Percentiles rank a stretch among this genome's conserved stretches.
These are phyloP conservation scores for Zizania latifolia DNA, from an alignment of 176 grass and related monocot genomes.

Conservation along the genomic window DNA sequence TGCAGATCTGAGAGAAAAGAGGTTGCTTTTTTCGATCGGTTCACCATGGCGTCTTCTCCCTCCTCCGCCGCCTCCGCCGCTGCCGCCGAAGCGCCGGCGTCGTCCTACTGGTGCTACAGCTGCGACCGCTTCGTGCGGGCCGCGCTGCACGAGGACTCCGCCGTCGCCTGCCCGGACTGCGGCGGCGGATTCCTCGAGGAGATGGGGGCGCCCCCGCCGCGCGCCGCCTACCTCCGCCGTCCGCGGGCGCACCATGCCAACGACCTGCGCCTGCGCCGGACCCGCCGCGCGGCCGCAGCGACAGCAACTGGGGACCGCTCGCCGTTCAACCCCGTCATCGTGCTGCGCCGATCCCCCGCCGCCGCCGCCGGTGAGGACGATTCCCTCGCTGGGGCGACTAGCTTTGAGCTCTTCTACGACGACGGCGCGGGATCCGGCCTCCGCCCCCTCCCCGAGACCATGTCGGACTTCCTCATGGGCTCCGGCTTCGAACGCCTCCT, in stretches of 20 bases:
- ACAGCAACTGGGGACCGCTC: constrained; percentile 31
- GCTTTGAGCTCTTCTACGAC: constrained; percentile 93
- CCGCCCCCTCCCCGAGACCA: constrained; percentile 72
- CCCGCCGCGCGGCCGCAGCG: background rate
- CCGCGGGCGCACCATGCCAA: constrained; percentile 38
- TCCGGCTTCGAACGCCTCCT: constrained; percentile 84
- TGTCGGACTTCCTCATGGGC: constrained; percentile 92
- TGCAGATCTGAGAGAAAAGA: background rate
- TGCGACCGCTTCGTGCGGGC: constrained; percentile 85
- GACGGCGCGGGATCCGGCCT: constrained; percentile 73
- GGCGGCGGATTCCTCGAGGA: constrained; percentile 94
- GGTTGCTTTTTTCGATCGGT: background rate
- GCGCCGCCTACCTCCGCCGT: constrained; percentile 20
- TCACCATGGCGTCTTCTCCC: constrained; percentile 23
- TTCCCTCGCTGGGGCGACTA: constrained; percentile 18
- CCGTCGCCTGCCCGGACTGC: constrained; percentile 66
- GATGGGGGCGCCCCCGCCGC: constrained; percentile 39
- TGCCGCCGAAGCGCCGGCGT: too few relatives aligned
- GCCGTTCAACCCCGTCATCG: constrained; percentile 87
- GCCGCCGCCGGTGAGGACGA: background rate
- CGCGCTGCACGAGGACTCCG: background rate
- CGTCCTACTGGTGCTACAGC: constrained; percentile 93
- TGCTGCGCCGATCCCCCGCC: constrained; percentile 53
- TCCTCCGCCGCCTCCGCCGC: background rate
- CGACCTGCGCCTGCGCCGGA: constrained; percentile 42